Conservation (phyloP, 768 basidiomycete genomes). For the Suillus subluteus region DNA sequence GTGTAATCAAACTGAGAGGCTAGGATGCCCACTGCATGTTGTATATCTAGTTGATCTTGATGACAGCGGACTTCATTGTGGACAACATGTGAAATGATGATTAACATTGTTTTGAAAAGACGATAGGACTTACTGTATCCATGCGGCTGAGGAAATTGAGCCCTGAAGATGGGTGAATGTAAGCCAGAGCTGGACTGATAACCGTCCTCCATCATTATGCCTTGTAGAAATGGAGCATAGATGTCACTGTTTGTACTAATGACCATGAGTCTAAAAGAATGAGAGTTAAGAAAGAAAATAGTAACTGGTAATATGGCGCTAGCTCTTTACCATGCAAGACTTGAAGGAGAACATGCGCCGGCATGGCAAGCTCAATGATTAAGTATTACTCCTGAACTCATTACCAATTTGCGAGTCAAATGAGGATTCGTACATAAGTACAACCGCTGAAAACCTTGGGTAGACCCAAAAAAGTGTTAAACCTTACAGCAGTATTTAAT, state of each 20-base stretch:
- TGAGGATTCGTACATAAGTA: too few relatives aligned
- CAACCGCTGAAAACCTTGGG: too few relatives aligned
- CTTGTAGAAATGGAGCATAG: constrained; percentile 59
- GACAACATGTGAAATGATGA: constrained; percentile 41
- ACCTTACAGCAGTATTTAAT: too few relatives aligned
- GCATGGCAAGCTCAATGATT: too few relatives aligned
- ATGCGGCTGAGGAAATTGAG: constrained; percentile 49
- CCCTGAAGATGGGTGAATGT: constrained; percentile 69
- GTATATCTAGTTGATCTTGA: constrained; percentile 45
- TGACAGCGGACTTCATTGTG: constrained; percentile 76
- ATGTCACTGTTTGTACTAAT: constrained; percentile 56
- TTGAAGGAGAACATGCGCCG: too few relatives aligned
- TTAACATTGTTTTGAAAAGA: constrained; percentile 41
- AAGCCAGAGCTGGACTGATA: constrained; percentile 74
- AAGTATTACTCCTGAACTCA: too few relatives aligned
- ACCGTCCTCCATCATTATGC: constrained; percentile 62
- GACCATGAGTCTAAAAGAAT: constrained; percentile 50
- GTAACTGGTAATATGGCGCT: constrained; percentile 26
- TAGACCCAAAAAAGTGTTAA: too few relatives aligned
- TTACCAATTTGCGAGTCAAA: too few relatives aligned
- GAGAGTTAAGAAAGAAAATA: constrained; percentile 25
- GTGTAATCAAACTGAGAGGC: constrained; percentile 56
- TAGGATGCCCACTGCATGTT: constrained; percentile 51
- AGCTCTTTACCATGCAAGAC: too few relatives aligned
- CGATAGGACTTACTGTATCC: constrained; percentile 52